A percentile compares a stretch with the other conserved stretches of the same genome.
Conservation (phyloP, 495 filamentous ascomycete genomes). For the Xylaria telfairii region DNA sequence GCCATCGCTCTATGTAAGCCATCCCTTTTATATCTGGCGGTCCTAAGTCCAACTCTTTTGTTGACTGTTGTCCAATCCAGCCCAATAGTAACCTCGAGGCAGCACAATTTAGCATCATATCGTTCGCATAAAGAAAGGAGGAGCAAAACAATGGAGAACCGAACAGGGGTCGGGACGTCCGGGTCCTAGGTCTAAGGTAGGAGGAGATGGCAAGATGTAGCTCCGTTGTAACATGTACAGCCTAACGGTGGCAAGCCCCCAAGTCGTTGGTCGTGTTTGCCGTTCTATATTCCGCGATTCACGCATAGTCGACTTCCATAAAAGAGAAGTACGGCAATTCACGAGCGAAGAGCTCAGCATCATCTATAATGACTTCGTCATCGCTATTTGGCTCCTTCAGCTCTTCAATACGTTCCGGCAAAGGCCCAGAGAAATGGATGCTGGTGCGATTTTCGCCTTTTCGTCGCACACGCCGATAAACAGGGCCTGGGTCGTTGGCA, state of each 20-base stretch:
- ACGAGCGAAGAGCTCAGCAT: constrained; percentile 49
- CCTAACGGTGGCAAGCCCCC: background rate
- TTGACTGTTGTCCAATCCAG: constrained; percentile 4
- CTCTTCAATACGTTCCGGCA: constrained; percentile 58
- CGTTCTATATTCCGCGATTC: constrained; percentile 23
- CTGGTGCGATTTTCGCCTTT: constrained; percentile 54
- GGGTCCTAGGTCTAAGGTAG: background rate
- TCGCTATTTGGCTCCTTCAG: constrained; percentile 57
- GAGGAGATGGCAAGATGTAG: background rate
- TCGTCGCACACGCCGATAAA: constrained; percentile 54
- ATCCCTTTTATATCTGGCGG: constrained; percentile 13
- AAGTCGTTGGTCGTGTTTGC: background rate
- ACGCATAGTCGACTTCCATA: constrained; percentile 57
- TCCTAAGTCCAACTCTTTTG: background rate
- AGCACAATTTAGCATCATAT: constrained; percentile 13
- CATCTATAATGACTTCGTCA: constrained; percentile 53
- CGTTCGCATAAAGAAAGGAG: constrained; percentile 20
- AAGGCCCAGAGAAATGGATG: constrained; percentile 55
- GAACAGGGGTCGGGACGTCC: background rate
- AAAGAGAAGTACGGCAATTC: constrained; percentile 56
- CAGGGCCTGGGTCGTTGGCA: constrained; percentile 49
- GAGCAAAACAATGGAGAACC: constrained; percentile 1
- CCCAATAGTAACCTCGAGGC: background rate
- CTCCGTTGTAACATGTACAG: background rate
- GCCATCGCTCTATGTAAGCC: constrained; percentile 26